Percentiles rank a stretch among this genome's conserved stretches.
phyloP scores from a whole-genome alignment of 176 grass and related monocot genomes.

The Musa troglodytarum region DNA sequence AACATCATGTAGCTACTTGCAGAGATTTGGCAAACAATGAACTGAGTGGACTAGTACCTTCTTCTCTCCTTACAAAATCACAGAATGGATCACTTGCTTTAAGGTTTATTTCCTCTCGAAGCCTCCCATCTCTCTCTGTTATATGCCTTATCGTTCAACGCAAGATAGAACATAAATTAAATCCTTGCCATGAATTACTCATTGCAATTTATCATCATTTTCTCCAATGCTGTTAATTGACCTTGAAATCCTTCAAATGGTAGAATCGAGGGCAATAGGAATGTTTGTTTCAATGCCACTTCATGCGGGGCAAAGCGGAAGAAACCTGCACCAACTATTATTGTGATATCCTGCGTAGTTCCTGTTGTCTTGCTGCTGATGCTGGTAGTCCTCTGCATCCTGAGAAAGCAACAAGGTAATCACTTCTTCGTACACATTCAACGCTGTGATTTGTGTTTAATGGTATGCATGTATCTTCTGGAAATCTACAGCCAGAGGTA shows the following conservation, averaged over 20 bases:
- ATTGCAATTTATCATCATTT: neutral
- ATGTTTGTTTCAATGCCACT: conserved; percentile 8
- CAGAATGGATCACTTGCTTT: neutral
- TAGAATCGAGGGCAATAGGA: conserved; percentile 14
- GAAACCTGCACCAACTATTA: conserved; percentile 2
- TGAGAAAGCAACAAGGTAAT: conserved; percentile 19
- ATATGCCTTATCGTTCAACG: too few relatives aligned
- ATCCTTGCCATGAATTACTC: too few relatives aligned
- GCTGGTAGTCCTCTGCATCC: neutral
- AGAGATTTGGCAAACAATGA: conserved; percentile 9
- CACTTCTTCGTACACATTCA: neutral
- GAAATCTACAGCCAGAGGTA: neutral
- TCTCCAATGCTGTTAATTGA: neutral
- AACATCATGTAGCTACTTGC: neutral
- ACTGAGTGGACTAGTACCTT: neutral
- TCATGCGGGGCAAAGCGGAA: conserved; percentile 11
- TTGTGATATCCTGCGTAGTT: conserved; percentile 9
- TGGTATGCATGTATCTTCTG: neutral
- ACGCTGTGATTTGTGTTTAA: neutral
- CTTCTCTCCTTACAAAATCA: conserved; percentile 3
- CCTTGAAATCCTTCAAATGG: neutral
- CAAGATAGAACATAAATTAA: too few relatives aligned
- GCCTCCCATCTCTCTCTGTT: neutral
- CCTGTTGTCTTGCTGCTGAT: conserved; percentile 6
- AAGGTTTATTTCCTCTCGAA: neutral